Evolutionary conservation across 345 rosid genomes (phyloP).

Genomic region (Cardamine resedifolia): DNA sequence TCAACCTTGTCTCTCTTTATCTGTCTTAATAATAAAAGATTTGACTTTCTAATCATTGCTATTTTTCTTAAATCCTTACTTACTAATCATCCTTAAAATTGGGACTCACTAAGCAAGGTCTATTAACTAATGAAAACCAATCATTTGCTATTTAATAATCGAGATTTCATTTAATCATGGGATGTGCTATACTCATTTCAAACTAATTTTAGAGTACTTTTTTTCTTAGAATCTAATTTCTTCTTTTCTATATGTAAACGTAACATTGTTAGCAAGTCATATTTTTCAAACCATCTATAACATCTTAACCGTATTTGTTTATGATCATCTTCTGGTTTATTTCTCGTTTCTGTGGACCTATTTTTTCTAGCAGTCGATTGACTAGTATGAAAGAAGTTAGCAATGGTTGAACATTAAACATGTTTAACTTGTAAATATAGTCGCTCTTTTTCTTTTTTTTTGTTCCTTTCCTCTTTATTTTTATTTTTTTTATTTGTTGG

Average conservation of each 20-base stretch:
- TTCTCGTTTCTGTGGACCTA: neutral
- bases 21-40: neutral
- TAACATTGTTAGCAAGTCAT: neutral
- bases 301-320: neutral
- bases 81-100: constrained; percentile 26
- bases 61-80: neutral
- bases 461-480: no score
- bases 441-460: neutral
- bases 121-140: constrained; percentile 22
- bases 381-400: no score
- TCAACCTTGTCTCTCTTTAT: constrained; percentile 30
- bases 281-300: neutral
- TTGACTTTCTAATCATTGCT: constrained; percentile 29
- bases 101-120: constrained; percentile 12
- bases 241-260: neutral
- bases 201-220: neutral
- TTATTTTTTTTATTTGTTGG: no score
- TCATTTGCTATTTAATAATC: constrained; percentile 23
- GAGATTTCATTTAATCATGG: constrained; percentile 21
- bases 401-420: neutral
- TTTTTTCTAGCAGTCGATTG: neutral
- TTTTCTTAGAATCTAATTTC: neutral
- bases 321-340: neutral
- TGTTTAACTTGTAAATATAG: neutral
- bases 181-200: neutral